phyloP scores from a whole-genome alignment of 257 asterid species.

The Mentha longifolia region DNA sequence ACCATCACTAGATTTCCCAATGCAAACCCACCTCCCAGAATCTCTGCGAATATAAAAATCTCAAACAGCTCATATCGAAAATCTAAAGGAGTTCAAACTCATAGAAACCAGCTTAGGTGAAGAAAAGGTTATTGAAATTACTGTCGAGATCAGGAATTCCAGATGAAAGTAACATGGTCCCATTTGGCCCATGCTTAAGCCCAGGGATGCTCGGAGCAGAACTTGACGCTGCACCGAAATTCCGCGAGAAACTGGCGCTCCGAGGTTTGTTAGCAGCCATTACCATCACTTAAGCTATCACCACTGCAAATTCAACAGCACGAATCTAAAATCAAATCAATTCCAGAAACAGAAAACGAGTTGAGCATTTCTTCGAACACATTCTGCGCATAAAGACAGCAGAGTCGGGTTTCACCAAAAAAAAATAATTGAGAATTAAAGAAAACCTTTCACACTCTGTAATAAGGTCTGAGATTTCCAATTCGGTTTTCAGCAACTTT shows the following conservation, averaged over 20 bases:
- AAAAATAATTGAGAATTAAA: not conserved
- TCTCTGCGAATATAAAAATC: conserved; percentile 49
- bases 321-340: conserved; percentile 2
- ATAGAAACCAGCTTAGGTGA: not conserved
- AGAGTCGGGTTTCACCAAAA: not conserved
- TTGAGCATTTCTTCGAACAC: conserved; percentile 45
- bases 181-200: conserved; percentile 88
- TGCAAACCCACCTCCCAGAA: conserved; percentile 90
- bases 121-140: conserved; percentile 39
- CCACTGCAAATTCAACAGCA: conserved; percentile 28
- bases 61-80: not conserved
- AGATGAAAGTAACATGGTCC: conserved; percentile 79
- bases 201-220: conserved; percentile 65
- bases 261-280: conserved; percentile 84
- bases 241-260: conserved; percentile 80
- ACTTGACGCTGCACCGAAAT: conserved; percentile 50
- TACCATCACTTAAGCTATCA: conserved; percentile 21
- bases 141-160: conserved; percentile 95
- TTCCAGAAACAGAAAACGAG: not conserved
- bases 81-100: not conserved
- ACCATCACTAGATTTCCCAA: conserved; percentile 90
- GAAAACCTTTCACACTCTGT: conserved; percentile 2
- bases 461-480: not conserved
- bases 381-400: conserved; percentile 12
- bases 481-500: not conserved